phyloP scores from a whole-genome alignment of 1,284 basidiomycete species.

The Wallemia mellicola region DNA sequence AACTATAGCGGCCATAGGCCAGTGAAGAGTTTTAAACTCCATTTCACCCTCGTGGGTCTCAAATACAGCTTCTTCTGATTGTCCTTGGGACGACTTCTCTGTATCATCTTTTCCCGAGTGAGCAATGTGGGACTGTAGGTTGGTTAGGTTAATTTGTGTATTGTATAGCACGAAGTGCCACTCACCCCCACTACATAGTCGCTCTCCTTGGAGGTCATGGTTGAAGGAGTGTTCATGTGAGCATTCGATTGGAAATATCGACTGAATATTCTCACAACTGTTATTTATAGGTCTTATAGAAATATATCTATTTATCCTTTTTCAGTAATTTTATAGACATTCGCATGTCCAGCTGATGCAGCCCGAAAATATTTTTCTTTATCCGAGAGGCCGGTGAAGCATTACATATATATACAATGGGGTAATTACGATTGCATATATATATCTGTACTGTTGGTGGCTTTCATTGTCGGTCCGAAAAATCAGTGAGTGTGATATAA shows the following conservation, averaged over 20 bases:
- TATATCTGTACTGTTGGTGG: too few relatives aligned
- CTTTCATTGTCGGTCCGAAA: background rate
- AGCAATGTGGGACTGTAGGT: background rate
- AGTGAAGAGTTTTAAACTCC: constrained; percentile 3
- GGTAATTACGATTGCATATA: too few relatives aligned
- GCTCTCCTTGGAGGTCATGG: background rate
- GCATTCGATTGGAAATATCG: background rate
- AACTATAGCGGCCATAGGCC: constrained; percentile 16
- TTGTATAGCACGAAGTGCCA: background rate
- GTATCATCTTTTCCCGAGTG: background rate
- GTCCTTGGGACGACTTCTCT: background rate
- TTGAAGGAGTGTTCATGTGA: background rate
- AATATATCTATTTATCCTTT: too few relatives aligned
- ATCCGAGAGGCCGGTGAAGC: too few relatives aligned
- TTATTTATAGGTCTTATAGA: too few relatives aligned
- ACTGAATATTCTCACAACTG: background rate
- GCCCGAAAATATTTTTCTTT: too few relatives aligned
- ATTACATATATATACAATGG: too few relatives aligned
- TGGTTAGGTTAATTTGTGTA: background rate
- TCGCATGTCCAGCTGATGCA: too few relatives aligned
- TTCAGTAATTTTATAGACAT: too few relatives aligned
- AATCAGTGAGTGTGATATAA: background rate
- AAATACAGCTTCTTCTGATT: background rate
- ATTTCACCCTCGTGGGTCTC: background rate
- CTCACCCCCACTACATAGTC: background rate